Percentiles rank a stretch among this genome's conserved stretches.
Evolutionary conservation across 2,329 filamentous ascomycete genomes (phyloP).

Genomic region (Alternaria sp.): DNA sequence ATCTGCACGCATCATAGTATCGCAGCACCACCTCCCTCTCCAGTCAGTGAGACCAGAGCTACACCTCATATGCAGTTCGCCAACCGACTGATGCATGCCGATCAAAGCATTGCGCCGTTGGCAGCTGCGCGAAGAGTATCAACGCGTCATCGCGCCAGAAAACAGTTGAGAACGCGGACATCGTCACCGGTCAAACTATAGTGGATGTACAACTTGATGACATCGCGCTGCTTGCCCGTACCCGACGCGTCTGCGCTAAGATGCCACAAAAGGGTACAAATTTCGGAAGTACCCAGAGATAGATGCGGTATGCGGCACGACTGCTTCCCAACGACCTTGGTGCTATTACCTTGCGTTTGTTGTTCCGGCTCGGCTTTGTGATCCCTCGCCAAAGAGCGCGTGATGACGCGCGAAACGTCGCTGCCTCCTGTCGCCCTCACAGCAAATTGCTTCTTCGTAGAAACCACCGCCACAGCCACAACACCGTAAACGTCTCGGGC

Average conservation of each 20-base stretch:
- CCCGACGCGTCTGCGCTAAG: neutral
- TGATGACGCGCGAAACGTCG: slow-evolving; percentile 6
- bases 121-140: neutral
- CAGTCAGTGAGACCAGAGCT: neutral
- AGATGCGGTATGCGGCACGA: neutral
- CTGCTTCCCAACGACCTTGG: neutral
- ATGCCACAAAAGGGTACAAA: neutral
- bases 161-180: neutral
- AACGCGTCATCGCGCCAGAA: neutral
- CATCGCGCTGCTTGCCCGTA: neutral
- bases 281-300: neutral
- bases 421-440: neutral
- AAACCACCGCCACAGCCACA: neutral
- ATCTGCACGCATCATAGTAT: neutral
- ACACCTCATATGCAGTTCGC: neutral
- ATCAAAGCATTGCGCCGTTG: neutral
- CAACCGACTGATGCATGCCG: neutral
- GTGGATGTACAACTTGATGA: neutral
- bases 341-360: neutral
- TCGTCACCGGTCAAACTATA: neutral
- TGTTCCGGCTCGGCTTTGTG: neutral
- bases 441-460: neutral
- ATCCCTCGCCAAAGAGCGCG: neutral
- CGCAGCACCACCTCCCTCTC: neutral
- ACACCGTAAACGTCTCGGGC: neutral